Conservation (phyloP, 148 eudicot species). For the Rhododendron molle region DNA sequence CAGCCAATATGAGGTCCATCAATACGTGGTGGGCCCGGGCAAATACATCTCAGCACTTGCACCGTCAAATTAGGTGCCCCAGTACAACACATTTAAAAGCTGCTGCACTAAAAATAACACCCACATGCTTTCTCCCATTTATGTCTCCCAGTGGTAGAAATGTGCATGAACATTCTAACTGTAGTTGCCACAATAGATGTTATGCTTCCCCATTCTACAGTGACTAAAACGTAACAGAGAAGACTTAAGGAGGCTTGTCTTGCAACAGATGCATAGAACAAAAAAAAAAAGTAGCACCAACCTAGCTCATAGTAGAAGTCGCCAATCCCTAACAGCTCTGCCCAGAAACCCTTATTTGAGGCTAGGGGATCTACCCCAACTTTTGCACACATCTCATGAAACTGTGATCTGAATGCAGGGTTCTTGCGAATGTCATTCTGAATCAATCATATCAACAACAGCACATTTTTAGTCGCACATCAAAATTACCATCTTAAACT, state of each 20-base stretch:
- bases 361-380: constrained; percentile 98
- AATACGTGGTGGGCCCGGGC: neutral
- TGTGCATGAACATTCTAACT: neutral
- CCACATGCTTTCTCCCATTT: neutral
- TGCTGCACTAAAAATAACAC: constrained; percentile 1
- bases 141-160: neutral
- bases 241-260: neutral
- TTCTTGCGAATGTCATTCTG: constrained; percentile 99
- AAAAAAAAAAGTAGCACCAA: constrained; percentile 28
- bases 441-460: constrained; percentile 15
- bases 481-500: neutral
- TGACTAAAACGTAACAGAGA: neutral
- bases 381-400: constrained; percentile 99
- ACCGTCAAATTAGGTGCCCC: neutral
- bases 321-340: constrained; percentile 93
- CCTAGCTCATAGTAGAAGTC: constrained; percentile 99
- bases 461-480: constrained; percentile 5
- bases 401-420: constrained; percentile 92
- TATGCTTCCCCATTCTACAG: neutral
- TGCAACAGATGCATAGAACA: neutral
- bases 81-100: neutral
- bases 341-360: constrained; percentile 99
- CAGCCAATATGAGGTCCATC: neutral
- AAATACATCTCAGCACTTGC: neutral
- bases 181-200: neutral